Percentiles rank a stretch among this genome's conserved stretches.
Conservation (phyloP, 495 filamentous ascomycete species). For the Talaromyces stipitatus region DNA sequence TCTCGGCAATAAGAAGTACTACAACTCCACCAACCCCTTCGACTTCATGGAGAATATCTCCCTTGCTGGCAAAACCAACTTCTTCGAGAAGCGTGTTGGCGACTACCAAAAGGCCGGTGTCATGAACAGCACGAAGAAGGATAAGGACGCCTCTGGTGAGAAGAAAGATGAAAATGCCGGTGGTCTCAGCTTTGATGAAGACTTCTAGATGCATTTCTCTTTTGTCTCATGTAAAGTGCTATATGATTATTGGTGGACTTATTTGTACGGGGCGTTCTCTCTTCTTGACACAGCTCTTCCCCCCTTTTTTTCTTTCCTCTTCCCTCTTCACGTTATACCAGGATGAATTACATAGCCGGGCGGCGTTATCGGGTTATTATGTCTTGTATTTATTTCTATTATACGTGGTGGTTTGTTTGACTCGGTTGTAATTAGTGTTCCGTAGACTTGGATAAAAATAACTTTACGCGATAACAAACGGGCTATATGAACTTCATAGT, state of each 20-base stretch:
- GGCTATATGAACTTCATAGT: no score
- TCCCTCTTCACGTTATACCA: constrained; percentile 5
- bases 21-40: constrained; percentile 89
- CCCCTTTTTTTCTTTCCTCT: background rate
- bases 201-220: constrained; percentile 61
- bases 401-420: constrained; percentile 7
- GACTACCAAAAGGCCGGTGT: constrained; percentile 99
- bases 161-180: constrained; percentile 55
- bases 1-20: constrained; percentile 89
- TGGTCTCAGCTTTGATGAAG: constrained; percentile 91
- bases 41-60: constrained; percentile 99
- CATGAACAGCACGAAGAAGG: constrained; percentile 89
- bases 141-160: constrained; percentile 45
- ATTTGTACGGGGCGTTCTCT: background rate
- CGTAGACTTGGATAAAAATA: constrained; percentile 7
- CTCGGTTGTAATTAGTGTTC: constrained; percentile 5
- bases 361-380: constrained; percentile 7
- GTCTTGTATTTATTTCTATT: constrained; percentile 8
- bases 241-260: background rate
- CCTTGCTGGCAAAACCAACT: constrained; percentile 97
- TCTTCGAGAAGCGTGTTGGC: constrained; percentile 99
- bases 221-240: constrained; percentile 10
- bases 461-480: background rate
- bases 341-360: constrained; percentile 1
- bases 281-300: constrained; percentile 5